Evolutionary conservation across 2,329 filamentous ascomycete genomes (phyloP), one percentile per base, ranked within the genome.

Genomic region (Xylariaceae sp.): DNA sequence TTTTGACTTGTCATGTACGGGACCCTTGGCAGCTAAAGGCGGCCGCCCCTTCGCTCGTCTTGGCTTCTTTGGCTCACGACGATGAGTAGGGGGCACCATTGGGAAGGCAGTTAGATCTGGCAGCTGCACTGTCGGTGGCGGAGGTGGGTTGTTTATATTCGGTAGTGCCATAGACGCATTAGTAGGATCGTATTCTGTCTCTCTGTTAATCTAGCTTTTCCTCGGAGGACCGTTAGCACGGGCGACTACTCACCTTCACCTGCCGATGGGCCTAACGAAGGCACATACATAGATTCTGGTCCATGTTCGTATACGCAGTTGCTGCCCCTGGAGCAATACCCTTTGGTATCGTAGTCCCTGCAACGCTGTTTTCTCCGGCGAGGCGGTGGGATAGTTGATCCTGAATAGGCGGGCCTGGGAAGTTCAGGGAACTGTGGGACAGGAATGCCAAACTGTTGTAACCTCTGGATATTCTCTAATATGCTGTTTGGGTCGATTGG

Each of bases 221-320:
- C 3, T 9, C 19, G 10, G 5, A 12, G 20, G 45, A 21, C 6
- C 14, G 20, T 19, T n/a, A 2, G 18, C 20, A 19, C 21, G 18
- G 9, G 48, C 32, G 7, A 23, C 16, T 46, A 56, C 63, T 64
- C 56, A 74, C 73, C 65, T 71, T 79, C 68, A 71, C 67, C 59
- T 40, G 65, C 56, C 29, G 67, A 52, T 29, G 69, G 65, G 49
- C 69, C 68, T 40, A 68, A 63, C 41, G 68, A 46, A n/a, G 74
- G 72, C 26, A 76, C 64, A 48, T 72, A 77, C 2, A 74, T 60
- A 12, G 79, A 76, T 59, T 85, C 79, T 48, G 80, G 78, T 7
- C 83, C 85, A 68, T 93, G 90, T 63, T 91, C 85, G 65, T 83
- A 91, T 40, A 78, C 81, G 72, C 90, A 93, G 20, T 79, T 81